Percentiles rank a stretch among this genome's conserved stretches.
Conservation (phyloP, 768 basidiomycete species). For the Boletus fagicola region DNA sequence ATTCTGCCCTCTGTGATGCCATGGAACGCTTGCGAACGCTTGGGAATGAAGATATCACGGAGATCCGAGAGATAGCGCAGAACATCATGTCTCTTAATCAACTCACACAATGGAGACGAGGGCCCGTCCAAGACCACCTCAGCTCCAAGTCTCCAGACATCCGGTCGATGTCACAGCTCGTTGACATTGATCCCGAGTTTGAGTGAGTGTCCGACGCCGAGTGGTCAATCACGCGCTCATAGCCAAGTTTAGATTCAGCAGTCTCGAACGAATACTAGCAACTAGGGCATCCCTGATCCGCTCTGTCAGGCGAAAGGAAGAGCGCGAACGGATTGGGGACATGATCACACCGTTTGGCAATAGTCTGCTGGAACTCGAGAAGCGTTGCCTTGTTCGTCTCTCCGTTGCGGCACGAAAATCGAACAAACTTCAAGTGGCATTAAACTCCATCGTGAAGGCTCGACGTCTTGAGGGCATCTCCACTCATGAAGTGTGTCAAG, state of each 20-base stretch:
- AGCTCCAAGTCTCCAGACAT: constrained; percentile 33
- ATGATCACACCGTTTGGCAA: constrained; percentile 53
- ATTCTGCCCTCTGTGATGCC: constrained; percentile 54
- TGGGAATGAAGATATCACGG: constrained; percentile 76
- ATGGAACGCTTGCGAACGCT: constrained; percentile 61
- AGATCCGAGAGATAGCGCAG: constrained; percentile 65
- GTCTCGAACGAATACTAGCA: constrained; percentile 75
- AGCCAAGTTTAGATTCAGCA: constrained; percentile 55
- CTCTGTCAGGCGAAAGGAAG: constrained; percentile 65
- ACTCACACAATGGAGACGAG: constrained; percentile 59
- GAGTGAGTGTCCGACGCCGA: constrained; percentile 50
- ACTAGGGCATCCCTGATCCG: constrained; percentile 81
- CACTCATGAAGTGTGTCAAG: constrained; percentile 61
- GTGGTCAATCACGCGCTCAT: constrained; percentile 6
- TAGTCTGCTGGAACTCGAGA: constrained; percentile 59
- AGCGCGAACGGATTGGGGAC: constrained; percentile 74
- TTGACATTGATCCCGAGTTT: constrained; percentile 52
- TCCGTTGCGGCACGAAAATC: constrained; percentile 69
- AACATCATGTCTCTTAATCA: constrained; percentile 83
- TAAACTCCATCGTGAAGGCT: constrained; percentile 81
- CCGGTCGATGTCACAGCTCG: constrained; percentile 43
- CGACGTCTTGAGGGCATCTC: constrained; percentile 52
- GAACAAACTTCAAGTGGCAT: constrained; percentile 72
- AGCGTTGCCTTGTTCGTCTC: constrained; percentile 64
- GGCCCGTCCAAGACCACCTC: constrained; percentile 30